Evolutionary conservation across 257 asterid species (phyloP).

Genomic region (Gardenia jasminoides): DNA sequence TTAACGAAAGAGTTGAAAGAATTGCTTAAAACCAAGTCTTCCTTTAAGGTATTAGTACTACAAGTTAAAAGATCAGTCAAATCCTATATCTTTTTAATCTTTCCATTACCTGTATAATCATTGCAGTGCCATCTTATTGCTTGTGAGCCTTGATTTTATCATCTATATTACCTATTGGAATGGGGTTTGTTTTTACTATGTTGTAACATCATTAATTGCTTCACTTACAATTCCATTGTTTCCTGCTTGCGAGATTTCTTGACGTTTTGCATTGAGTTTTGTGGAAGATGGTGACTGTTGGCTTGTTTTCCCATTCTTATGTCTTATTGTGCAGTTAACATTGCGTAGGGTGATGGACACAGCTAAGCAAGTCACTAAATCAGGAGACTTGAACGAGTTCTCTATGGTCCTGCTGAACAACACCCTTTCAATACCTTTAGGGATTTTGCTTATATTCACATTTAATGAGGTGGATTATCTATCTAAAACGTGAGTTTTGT

Average conservation of each 20-base stretch:
- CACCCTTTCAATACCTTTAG: conserved; percentile 82
- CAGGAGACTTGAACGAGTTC: conserved; percentile 85
- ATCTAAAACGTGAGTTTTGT: conserved; percentile 65
- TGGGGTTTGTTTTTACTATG: not conserved
- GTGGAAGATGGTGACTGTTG: not conserved
- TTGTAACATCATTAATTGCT: not conserved
- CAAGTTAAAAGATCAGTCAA: not conserved
- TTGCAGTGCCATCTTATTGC: not conserved
- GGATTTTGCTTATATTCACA: conserved; percentile 55
- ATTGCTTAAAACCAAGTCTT: not conserved
- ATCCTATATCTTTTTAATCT: not conserved
- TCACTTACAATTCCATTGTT: not conserved
- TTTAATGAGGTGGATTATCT: conserved; percentile 84
- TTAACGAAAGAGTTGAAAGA: not conserved
- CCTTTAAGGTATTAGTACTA: not conserved
- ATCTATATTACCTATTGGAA: not conserved
- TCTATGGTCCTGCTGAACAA: conserved; percentile 95
- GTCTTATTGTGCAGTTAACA: conserved; percentile 54
- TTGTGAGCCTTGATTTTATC: not conserved
- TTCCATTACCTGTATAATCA: not conserved
- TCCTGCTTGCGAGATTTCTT: not conserved
- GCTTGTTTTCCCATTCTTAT: conserved; percentile 1
- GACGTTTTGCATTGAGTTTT: not conserved
- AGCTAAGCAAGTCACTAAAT: conserved; percentile 83
- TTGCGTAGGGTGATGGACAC: conserved; percentile 93